Evolutionary conservation across 2,329 filamentous ascomycete species (phyloP), one percentile per base, ranked within the genome.

Genomic region (Phyllosticta capitalensis): DNA sequence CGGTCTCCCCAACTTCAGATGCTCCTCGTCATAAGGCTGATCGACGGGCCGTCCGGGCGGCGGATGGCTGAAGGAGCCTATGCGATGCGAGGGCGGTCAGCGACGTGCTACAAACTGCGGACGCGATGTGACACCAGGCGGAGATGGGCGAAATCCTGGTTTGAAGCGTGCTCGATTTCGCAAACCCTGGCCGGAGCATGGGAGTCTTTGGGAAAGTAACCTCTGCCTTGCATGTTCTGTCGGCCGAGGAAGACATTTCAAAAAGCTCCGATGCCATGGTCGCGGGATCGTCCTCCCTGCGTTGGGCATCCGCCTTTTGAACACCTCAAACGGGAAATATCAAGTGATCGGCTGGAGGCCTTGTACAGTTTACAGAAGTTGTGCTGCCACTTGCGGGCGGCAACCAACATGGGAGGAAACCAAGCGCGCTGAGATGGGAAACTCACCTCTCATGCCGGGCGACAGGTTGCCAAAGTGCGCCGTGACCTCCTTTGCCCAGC

Each of bases 401-500:
- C 19, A 59, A 52, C 9, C 38, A 52, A 21, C 21, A 30, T 51
- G 17, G 12, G 21, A 55, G 22, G 20, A 50, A 21, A 54, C 10
- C 20, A 28, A 52, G 6, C 3, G 6, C 3, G 21, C 33, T 10
- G 53, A 55, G 26, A 55, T 20, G 17, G 5, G 30, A 14, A 53
- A 71, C 72, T 55, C 70, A 83, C 83, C 83, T 76, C 92, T 81
- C 85, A 96, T 90, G 0, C 79, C 76, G 6, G 92, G 92, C 65
- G 83, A 87, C 66, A 94, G 75, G 72, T 96, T 96, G 20, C 90
- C 92, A 81, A 96, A 97, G 71, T 94, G 89, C 54, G 83, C 89
- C 55, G 89, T 91, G 45, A 96, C 73, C 74, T 96, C 91, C 63
- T 79, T 86, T 53, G 76, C 76, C 87, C 90, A 96, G 65, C 82